These are phyloP conservation scores for Trametes gibbosa DNA, from an alignment of 768 basidiomycete genomes.

Conservation along the genomic window DNA sequence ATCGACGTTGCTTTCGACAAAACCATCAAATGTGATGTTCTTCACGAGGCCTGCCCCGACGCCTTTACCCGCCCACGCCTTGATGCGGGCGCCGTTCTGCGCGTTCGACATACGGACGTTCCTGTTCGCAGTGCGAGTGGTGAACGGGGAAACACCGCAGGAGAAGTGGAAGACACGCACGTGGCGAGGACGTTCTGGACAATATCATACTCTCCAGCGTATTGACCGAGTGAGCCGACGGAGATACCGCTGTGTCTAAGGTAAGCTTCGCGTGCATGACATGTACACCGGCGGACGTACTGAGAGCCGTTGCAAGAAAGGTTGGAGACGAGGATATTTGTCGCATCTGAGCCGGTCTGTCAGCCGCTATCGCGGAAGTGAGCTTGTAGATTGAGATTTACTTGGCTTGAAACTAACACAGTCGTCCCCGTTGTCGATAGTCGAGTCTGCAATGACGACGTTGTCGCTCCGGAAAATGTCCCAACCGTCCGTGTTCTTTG, in stretches of 20 bases:
- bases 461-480: constrained; percentile 57
- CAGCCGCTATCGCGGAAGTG: too few species aligned
- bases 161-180: constrained; percentile 29
- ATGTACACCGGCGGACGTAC: constrained; percentile 25
- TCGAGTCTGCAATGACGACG: constrained; percentile 46
- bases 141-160: neutral
- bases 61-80: constrained; percentile 60
- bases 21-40: constrained; percentile 54
- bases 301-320: constrained; percentile 60
- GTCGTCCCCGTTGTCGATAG: constrained; percentile 55
- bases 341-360: constrained; percentile 34
- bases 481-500: constrained; percentile 62
- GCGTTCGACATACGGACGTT: constrained; percentile 61
- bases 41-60: constrained; percentile 58
- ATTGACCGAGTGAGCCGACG: constrained; percentile 60
- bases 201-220: constrained; percentile 48
- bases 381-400: neutral
- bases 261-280: neutral
- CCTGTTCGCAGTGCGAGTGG: constrained; percentile 23
- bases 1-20: constrained; percentile 52
- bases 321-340: constrained; percentile 55
- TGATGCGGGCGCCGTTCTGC: constrained; percentile 66
- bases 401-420: constrained; percentile 61
- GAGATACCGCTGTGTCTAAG: constrained; percentile 47
- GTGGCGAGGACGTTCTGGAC: constrained; percentile 56